Conservation (phyloP, 768 basidiomycete genomes). For the Phanerochaete sordida region DNA sequence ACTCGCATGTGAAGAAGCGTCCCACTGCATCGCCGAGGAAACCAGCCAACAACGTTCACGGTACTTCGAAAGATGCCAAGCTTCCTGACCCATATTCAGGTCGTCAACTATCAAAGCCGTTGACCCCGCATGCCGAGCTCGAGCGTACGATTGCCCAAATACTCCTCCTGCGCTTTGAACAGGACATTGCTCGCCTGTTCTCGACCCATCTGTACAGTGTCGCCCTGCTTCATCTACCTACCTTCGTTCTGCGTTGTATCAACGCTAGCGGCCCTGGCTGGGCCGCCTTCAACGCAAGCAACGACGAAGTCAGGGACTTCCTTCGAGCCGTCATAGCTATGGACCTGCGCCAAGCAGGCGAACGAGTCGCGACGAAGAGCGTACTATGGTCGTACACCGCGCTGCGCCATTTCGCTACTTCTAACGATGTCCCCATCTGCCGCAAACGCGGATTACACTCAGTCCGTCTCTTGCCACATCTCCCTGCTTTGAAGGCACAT, state of each 20-base stretch:
- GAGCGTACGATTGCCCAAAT: conserved; percentile 68
- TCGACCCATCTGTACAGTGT: conserved; percentile 66
- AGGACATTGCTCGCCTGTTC: conserved; percentile 72
- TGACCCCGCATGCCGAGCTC: conserved; percentile 60
- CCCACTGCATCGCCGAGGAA: conserved; percentile 38
- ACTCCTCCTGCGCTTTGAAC: conserved; percentile 66
- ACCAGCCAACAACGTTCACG: conserved; percentile 17
- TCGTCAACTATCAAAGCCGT: conserved; percentile 50
- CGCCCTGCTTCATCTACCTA: conserved; percentile 63
- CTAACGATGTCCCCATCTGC: conserved; percentile 67
- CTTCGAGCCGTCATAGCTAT: conserved; percentile 66
- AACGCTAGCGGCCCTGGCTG: conserved; percentile 62
- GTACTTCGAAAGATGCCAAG: conserved; percentile 30
- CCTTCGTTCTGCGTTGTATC: conserved; percentile 62
- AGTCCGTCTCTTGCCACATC: conserved; percentile 57
- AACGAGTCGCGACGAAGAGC: conserved; percentile 76
- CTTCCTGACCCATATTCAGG: conserved; percentile 48
- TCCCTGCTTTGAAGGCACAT: conserved; percentile 55
- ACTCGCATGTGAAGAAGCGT: conserved; percentile 72
- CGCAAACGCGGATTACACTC: conserved; percentile 64
- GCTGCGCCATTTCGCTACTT: conserved; percentile 69
- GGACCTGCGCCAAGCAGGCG: conserved; percentile 77
- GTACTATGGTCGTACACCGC: conserved; percentile 80
- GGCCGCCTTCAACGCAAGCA: conserved; percentile 63
- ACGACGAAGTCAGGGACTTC: conserved; percentile 72